These are phyloP conservation scores for Adansonia digitata DNA, from an alignment of 345 rosid species.

Conservation along the genomic window DNA sequence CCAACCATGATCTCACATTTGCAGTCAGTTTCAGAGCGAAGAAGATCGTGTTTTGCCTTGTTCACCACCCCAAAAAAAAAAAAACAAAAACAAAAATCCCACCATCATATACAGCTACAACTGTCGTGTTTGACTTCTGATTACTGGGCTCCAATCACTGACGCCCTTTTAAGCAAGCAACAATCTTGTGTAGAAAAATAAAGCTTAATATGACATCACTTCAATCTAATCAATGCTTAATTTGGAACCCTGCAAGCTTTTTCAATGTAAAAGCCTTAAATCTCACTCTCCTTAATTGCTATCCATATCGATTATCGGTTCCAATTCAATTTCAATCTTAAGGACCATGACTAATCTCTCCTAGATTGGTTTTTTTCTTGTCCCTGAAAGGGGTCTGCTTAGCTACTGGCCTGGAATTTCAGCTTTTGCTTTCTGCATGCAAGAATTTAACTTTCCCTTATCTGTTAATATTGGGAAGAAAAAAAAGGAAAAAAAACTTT, in stretches of 20 bases:
- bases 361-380: not conserved
- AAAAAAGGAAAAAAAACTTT: no score
- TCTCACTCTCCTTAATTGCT: not conserved
- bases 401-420: not conserved
- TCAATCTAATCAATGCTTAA: slow-evolving; percentile 22
- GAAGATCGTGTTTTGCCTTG: slow-evolving; percentile 5
- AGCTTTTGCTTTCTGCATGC: not conserved
- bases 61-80: not conserved
- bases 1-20: slow-evolving; percentile 18
- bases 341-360: not conserved
- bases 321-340: not conserved
- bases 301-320: not conserved
- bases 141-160: slow-evolving; percentile 14
- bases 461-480: not conserved
- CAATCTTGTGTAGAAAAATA: not conserved
- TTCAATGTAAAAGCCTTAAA: not conserved
- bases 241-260: slow-evolving; percentile 10
- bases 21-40: not conserved
- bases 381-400: not conserved
- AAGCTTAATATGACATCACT: slow-evolving; percentile 29
- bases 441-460: not conserved
- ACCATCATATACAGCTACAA: not conserved
- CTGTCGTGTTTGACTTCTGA: not conserved
- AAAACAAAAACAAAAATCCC: no score
- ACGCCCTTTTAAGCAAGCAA: slow-evolving; percentile 31